phyloP scores from a whole-genome alignment of 352 stramenopile genomes.

The Globisporangium paddicum region DNA sequence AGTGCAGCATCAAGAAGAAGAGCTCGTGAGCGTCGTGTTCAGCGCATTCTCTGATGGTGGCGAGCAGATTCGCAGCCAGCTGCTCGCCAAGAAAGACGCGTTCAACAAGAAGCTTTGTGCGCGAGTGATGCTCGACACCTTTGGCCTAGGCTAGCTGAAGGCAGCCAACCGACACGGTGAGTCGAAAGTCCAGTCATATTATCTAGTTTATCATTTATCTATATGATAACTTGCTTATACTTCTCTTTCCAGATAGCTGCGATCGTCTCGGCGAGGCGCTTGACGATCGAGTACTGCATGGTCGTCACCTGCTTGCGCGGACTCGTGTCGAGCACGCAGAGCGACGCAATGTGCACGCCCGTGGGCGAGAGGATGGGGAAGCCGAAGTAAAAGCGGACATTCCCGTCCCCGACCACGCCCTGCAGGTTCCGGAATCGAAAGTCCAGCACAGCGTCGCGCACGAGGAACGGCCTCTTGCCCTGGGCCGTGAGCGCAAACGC shows the following conservation, averaged over 20 bases:
- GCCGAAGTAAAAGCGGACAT: conserved; percentile 38
- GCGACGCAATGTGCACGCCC: conserved; percentile 25
- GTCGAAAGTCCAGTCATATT: not conserved
- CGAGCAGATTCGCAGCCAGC: conserved; percentile 25
- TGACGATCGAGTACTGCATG: conserved; percentile 55
- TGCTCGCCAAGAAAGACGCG: conserved; percentile 33
- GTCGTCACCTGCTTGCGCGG: conserved; percentile 46
- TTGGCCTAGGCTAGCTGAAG: conserved; percentile 3
- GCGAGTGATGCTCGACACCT: conserved; percentile 4
- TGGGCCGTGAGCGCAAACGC: conserved; percentile 26
- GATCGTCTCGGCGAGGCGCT: conserved; percentile 30
- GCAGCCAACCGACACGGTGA: too few relatives aligned
- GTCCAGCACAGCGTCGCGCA: conserved; percentile 38
- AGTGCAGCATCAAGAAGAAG: conserved; percentile 7
- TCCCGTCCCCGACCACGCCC: conserved; percentile 20
- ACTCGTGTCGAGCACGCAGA: conserved; percentile 41
- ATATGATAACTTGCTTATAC: not conserved
- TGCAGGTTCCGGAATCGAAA: conserved; percentile 52
- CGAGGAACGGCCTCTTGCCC: conserved; percentile 29
- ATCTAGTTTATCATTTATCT: not conserved
- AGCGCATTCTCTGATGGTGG: conserved; percentile 26
- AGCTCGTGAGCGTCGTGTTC: conserved; percentile 21
- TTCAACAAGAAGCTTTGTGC: conserved; percentile 23
- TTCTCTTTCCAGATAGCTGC: conserved; percentile 10
- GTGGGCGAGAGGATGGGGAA: conserved; percentile 31